These are phyloP conservation scores for Pittosporum tobira DNA, from an alignment of 129 eudicot species.

Conservation along the genomic window DNA sequence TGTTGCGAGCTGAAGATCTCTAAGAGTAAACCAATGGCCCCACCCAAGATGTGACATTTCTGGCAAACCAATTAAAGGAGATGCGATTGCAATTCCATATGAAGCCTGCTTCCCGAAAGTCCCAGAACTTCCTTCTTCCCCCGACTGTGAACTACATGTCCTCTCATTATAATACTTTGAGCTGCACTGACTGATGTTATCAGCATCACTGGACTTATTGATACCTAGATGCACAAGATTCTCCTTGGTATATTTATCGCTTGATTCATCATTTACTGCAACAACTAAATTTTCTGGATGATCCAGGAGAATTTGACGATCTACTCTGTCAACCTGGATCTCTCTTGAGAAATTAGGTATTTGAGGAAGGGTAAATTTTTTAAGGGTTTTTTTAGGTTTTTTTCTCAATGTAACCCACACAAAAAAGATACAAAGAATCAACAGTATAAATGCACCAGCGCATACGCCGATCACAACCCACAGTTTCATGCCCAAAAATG, in stretches of 20 bases:
- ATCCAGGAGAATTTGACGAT: slow-evolving; percentile 28
- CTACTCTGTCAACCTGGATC: slow-evolving; percentile 67
- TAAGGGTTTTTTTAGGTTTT: slow-evolving; percentile 50
- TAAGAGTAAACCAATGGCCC: slow-evolving; percentile 97
- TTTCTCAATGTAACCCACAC: slow-evolving; percentile 59
- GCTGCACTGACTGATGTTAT: slow-evolving; percentile 69
- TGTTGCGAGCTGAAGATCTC: slow-evolving; percentile 87
- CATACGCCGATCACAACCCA: slow-evolving; percentile 76
- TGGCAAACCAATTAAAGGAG: slow-evolving; percentile 85
- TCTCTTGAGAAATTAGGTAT: slow-evolving; percentile 83
- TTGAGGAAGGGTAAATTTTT: slow-evolving; percentile 40
- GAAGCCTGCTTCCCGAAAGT: slow-evolving; percentile 53
- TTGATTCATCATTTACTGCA: slow-evolving; percentile 34
- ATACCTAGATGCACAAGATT: slow-evolving; percentile 60
- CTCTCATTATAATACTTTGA: slow-evolving; percentile 57
- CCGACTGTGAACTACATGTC: slow-evolving; percentile 64
- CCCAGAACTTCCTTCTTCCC: slow-evolving; percentile 83
- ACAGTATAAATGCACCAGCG: slow-evolving; percentile 52
- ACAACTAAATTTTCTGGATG: slow-evolving; percentile 32
- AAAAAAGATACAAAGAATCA: slow-evolving; percentile 58
- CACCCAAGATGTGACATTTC: slow-evolving; percentile 93
- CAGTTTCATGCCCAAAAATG: slow-evolving; percentile 56
- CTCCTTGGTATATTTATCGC: slow-evolving; percentile 56
- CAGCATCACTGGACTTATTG: slow-evolving; percentile 68
- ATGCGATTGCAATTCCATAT: slow-evolving; percentile 48